Percentiles rank a stretch among this genome's conserved stretches.
These are phyloP conservation scores for Flaveria bidentis DNA, from an alignment of 129 eudicot genomes.

Conservation along the genomic window DNA sequence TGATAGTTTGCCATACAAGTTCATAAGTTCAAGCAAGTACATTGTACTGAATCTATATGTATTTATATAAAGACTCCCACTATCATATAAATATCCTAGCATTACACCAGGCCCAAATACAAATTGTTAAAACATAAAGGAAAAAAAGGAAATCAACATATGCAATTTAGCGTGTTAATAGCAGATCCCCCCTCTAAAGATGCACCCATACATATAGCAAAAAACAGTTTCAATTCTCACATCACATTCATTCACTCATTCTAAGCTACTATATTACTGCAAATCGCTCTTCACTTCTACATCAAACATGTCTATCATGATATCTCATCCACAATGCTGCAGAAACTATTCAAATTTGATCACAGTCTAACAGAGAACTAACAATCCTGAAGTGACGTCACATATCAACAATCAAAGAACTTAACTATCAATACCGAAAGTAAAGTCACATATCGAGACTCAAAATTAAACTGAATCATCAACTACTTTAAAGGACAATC, in stretches of 20 bases:
- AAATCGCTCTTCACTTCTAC: neutral
- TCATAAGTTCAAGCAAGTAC: neutral
- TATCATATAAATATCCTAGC: neutral
- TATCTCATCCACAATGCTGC: neutral
- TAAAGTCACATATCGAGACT: conserved; percentile 10
- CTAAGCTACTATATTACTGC: neutral
- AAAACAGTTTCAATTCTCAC: neutral
- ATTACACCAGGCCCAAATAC: neutral
- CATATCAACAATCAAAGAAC: neutral
- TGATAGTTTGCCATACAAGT: conserved; percentile 4
- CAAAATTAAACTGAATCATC: conserved; percentile 3
- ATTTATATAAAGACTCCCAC: neutral
- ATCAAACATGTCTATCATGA: no score
- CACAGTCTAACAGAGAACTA: neutral
- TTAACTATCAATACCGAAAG: neutral
- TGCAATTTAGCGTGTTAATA: neutral
- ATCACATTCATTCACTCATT: neutral
- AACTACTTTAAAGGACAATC: conserved; percentile 6
- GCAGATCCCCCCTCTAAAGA: neutral
- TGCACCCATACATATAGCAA: no score
- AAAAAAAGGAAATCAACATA: neutral
- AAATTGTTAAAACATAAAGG: neutral
- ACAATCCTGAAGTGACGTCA: neutral
- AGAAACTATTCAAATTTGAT: neutral
- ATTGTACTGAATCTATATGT: neutral